Base-by-base conservation (phyloP, 2,329 filamentous ascomycete species). In the Fulvia fulva region DNA sequence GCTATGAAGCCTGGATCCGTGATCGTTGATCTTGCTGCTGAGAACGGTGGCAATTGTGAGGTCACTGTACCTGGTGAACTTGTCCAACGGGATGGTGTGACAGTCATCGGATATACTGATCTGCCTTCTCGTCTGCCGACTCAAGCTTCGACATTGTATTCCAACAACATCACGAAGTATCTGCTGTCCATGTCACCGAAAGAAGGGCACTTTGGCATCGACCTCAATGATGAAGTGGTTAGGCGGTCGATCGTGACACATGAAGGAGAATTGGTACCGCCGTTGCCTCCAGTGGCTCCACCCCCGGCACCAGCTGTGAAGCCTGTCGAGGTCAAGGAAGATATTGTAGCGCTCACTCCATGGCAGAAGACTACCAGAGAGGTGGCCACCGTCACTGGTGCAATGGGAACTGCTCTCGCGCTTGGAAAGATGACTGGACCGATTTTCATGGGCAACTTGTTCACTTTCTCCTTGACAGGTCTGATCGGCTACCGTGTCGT, bases 141-240 rank as follows among this genome's bases (percentile, higher is more conserved):
- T 0, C 91, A 96, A 73, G 90, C 91, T 0, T 95, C 91, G 0
- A 95, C 90, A 0, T 77, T 96, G 21, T 96, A 96, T 74, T 94
- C 90, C 1, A 96, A 96, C 81, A 96, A 96, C 70, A 92, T 96
- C 67, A 91, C 87, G 65, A 96, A 96, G 71, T 88, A 92, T 57
- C 77, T 96, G 26, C 80, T 96, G 9, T 94, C 91, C 0, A 90
- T 96, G 80, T 75, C 86, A 1, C 89, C 90, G 1, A 83, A 87
- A 59, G 86, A 91, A 2, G 91, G 90, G 63, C 82, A 87, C 37
- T 96, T 91, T 63, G 89, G 90, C 7, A 80, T 96, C 47, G 89
- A 95, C 66, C 78, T 95, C 3, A 81, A 83, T 0, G 91, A 96
- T 65, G 91, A 95, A 73, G 91, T 96, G 23, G 89, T 94, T 6